Conservation (phyloP, 192 early-diverging fungal genomes). For the Backusella circina region DNA sequence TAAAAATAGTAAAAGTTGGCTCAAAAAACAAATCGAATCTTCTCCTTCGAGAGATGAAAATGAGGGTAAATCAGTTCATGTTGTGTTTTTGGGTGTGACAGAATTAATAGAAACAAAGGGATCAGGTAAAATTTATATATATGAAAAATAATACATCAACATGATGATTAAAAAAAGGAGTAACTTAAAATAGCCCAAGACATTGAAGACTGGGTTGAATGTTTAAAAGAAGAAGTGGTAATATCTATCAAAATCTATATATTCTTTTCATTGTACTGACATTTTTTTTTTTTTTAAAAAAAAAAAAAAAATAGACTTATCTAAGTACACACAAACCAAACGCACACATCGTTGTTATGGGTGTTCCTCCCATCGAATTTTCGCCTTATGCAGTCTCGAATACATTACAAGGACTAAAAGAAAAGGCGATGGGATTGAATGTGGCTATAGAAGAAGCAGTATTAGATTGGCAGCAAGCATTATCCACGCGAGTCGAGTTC, state of each 20-base stretch:
- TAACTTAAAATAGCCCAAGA: neutral
- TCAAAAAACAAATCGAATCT: neutral
- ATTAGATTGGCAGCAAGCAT: constrained; percentile 10
- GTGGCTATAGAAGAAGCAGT: constrained; percentile 22
- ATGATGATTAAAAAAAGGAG: neutral
- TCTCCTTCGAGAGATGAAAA: neutral
- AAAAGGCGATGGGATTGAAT: constrained; percentile 9
- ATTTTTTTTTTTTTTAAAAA: neutral
- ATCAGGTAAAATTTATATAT: neutral
- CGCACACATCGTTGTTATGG: constrained; percentile 16
- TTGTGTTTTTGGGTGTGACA: constrained; percentile 31
- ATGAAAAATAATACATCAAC: neutral
- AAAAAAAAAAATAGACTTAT: neutral
- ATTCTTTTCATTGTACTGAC: neutral
- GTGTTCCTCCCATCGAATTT: constrained; percentile 31
- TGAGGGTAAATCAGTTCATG: constrained; percentile 12
- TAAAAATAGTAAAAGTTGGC: neutral
- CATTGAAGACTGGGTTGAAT: neutral
- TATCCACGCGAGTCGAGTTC: neutral
- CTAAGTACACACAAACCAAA: constrained; percentile 2
- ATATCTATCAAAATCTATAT: neutral
- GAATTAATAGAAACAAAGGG: constrained; percentile 20
- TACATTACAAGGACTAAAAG: neutral
- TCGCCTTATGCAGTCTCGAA: constrained; percentile 18
- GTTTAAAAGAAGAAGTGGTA: constrained; percentile 25